Percentiles rank a stretch among this genome's conserved stretches.
Conservation (phyloP, 495 filamentous ascomycete species). For the Aspergillus asperescens region DNA sequence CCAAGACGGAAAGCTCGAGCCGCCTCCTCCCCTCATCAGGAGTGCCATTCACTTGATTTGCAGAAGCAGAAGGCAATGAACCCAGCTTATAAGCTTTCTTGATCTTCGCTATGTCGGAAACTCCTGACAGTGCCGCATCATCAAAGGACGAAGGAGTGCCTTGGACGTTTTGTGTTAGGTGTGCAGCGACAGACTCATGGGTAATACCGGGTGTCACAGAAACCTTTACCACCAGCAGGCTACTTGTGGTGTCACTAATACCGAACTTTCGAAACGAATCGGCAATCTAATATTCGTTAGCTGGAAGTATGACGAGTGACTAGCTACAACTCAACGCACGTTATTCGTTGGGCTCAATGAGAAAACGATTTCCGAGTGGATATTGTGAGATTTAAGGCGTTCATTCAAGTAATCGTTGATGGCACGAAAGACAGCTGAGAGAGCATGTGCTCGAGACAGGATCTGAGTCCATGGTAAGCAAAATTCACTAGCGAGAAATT, state of each 20-base stretch:
- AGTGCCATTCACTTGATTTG: conserved; percentile 24
- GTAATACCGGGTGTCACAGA: conserved; percentile 41
- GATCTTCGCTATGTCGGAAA: conserved; percentile 64
- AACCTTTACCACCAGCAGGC: conserved; percentile 75
- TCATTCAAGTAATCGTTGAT: conserved; percentile 57
- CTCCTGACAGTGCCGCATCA: conserved; percentile 51
- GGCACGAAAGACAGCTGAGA: conserved; percentile 75
- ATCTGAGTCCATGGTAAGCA: conserved; percentile 40
- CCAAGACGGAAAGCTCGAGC: conserved; percentile 59
- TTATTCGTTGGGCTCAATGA: conserved; percentile 81
- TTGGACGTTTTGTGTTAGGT: conserved; percentile 57
- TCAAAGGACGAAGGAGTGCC: conserved; percentile 58
- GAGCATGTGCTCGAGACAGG: conserved; percentile 62
- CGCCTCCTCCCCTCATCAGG: conserved; percentile 37
- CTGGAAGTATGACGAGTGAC: background rate
- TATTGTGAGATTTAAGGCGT: conserved; percentile 71
- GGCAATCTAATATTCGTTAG: conserved; percentile 61
- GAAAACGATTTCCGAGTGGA: conserved; percentile 90
- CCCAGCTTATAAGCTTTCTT: conserved; percentile 81
- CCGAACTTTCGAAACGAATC: conserved; percentile 88
- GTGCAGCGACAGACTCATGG: conserved; percentile 51
- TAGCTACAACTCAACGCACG: conserved; percentile 39
- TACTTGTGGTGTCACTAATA: conserved; percentile 60
- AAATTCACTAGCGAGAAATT: background rate
- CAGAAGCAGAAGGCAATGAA: conserved; percentile 33